Conservation (phyloP, 495 filamentous ascomycete species). For the Penicillium arizonense region DNA sequence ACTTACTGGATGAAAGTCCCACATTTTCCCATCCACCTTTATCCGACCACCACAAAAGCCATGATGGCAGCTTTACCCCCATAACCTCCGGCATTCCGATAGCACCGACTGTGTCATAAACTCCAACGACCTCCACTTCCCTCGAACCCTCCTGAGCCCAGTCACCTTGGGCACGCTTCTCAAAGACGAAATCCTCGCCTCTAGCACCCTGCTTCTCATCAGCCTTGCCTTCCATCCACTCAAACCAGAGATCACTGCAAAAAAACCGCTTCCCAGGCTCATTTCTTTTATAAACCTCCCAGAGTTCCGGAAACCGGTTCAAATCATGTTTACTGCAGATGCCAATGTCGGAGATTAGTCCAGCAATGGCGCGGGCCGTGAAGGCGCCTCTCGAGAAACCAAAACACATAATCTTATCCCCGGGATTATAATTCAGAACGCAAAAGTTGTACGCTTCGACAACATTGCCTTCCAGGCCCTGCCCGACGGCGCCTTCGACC, state of each 20-base stretch:
- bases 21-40: not conserved
- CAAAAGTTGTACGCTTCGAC: slow-evolving; percentile 25
- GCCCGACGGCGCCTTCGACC: slow-evolving; percentile 18
- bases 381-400: slow-evolving; percentile 62
- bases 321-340: slow-evolving; percentile 39
- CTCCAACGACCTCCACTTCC: slow-evolving; percentile 51
- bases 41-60: not conserved
- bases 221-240: slow-evolving; percentile 16
- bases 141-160: slow-evolving; percentile 18
- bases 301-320: slow-evolving; percentile 44
- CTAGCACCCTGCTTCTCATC: slow-evolving; percentile 23
- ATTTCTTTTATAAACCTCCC: slow-evolving; percentile 44
- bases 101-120: slow-evolving; percentile 60
- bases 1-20: slow-evolving; percentile 15
- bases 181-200: slow-evolving; percentile 9
- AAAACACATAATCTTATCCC: slow-evolving; percentile 60
- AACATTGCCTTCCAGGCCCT: slow-evolving; percentile 16
- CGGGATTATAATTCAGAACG: slow-evolving; percentile 43
- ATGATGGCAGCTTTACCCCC: slow-evolving; percentile 15
- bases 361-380: slow-evolving; percentile 57
- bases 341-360: slow-evolving; percentile 52
- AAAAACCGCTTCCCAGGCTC: slow-evolving; percentile 13
- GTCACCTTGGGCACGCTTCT: slow-evolving; percentile 6
- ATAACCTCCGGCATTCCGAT: slow-evolving; percentile 25
- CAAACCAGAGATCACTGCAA: slow-evolving; percentile 7